Evolutionary conservation across 805 yeast genomes (phyloP).

Genomic region (Candida manassasensis): DNA sequence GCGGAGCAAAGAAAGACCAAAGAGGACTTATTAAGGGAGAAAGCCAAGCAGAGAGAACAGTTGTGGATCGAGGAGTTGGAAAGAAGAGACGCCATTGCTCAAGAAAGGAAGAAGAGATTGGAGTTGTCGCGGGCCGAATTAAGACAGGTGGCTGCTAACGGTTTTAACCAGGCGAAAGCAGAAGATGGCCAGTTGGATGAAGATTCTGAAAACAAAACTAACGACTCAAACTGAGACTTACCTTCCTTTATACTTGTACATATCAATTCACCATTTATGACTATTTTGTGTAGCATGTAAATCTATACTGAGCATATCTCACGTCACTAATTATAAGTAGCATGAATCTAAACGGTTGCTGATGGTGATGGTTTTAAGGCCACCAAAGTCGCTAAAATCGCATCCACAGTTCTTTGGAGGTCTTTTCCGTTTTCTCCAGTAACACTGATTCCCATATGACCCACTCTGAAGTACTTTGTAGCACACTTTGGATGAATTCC

Average conservation of each 20-base stretch:
- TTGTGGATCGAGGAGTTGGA: slow-evolving; percentile 90
- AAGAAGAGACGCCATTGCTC: slow-evolving; percentile 72
- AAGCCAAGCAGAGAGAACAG: slow-evolving; percentile 80
- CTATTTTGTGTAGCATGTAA: too few species aligned
- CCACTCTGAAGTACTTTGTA: slow-evolving; percentile 8
- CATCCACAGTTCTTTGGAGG: slow-evolving; percentile 5
- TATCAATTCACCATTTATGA: too few species aligned
- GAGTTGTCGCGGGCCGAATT: slow-evolving; percentile 50
- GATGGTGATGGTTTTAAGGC: too few species aligned
- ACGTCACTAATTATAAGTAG: too few species aligned
- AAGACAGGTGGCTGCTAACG: slow-evolving; percentile 28
- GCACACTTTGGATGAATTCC: slow-evolving; percentile 8
- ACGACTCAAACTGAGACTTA: too few species aligned
- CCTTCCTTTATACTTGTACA: too few species aligned
- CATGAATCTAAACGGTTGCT: too few species aligned
- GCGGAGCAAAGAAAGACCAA: slow-evolving; percentile 43
- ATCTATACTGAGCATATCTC: too few species aligned
- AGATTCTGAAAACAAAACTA: not conserved
- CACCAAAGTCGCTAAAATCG: slow-evolving; percentile 4
- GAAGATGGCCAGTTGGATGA: not conserved
- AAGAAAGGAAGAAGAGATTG: slow-evolving; percentile 64
- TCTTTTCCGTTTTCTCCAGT: slow-evolving; percentile 7
- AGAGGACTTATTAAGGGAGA: slow-evolving; percentile 65
- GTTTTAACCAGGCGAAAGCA: slow-evolving; percentile 16
- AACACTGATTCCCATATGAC: slow-evolving; percentile 9